Base-by-base conservation (phyloP, 2,329 filamentous ascomycete species). In the Hypocrella siamensis region DNA sequence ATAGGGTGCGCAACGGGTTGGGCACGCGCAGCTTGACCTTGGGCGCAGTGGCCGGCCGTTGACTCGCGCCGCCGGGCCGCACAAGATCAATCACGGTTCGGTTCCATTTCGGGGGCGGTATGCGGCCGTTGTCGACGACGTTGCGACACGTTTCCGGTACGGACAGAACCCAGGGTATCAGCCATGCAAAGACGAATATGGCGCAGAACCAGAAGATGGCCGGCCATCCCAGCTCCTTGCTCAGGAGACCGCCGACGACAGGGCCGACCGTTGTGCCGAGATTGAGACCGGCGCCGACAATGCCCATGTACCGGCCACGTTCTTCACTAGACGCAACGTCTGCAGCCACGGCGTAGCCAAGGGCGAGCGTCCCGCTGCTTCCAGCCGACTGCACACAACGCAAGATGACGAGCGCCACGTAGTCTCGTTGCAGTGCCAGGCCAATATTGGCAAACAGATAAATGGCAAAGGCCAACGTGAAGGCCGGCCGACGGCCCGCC, bases 301-400 rank as follows among this genome's bases (percentile, higher is more conserved):
- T 66, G 31, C 71, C 79, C 57, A 86, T 76, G 45, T 80, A 86
- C 34, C 65, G 69, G 3, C 81, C 82, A 42, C 82, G 61, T 48
- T 88, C 78, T 0, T 69, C 64, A 28, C 67, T 73, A 0, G 76
- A 72, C 0, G 75, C 65, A 5, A 85, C 64, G 43, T 90, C 82
- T 1, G 77, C 75, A 11, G 86, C 68, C 2, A 84, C 71, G 2
- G 74, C 81, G 38, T 68, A 78, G 0, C 70, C 72, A 1, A 90
- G 58, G 0, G 80, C 75, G n/a, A 84, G 60, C 0, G 77, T 79
- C 0, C 74, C 74, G 42, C 71, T 76, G 46, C 70, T 77, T 1
- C 78, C 75, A 1, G 61, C 60, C 19, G 70, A 73, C 44, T 80
- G 75, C 3, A 78, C 35, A 53, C 69, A 71, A 1, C 75, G 63